Percentiles rank a stretch among this genome's conserved stretches.
phyloP scores from a whole-genome alignment of 371 early-diverging fungal species.

The Mucor mucedo region DNA sequence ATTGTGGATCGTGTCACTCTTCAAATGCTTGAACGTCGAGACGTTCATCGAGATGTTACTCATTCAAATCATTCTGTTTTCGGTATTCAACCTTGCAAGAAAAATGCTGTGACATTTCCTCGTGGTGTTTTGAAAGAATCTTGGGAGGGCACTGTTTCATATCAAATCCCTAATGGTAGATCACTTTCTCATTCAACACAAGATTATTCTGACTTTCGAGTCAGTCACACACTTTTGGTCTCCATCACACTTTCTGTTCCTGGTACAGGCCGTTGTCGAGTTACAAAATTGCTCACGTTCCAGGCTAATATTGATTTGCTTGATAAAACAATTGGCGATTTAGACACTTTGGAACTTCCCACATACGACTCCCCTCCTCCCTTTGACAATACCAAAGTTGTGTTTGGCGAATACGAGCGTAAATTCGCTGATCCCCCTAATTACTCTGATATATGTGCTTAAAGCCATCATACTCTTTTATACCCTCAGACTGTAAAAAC shows the following conservation, averaged over 20 bases:
- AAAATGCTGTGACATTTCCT: not conserved
- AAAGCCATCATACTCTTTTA: not conserved
- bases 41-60: conserved; percentile 6
- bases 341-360: conserved; percentile 16
- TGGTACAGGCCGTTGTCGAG: conserved; percentile 1
- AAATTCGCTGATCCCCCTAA: conserved; percentile 21
- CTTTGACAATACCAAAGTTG: conserved; percentile 15
- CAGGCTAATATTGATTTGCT: conserved; percentile 22
- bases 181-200: conserved; percentile 20
- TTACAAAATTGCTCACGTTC: conserved; percentile 16
- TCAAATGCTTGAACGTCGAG: conserved; percentile 20
- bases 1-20: conserved; percentile 11
- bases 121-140: not conserved
- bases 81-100: not conserved
- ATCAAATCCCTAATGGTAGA: conserved; percentile 8
- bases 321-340: conserved; percentile 12
- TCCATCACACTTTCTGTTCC: conserved; percentile 15
- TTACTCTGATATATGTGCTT: conserved; percentile 13
- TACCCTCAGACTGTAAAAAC: not conserved
- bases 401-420: conserved; percentile 23
- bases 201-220: conserved; percentile 17
- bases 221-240: conserved; percentile 18
- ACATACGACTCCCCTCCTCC: conserved; percentile 27
- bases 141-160: conserved; percentile 23
- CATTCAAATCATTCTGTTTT: conserved; percentile 13